Evolutionary conservation across 352 stramenopile species (phyloP), one percentile per base, ranked within the genome.

Genomic region (Pythium phragmiticola): DNA sequence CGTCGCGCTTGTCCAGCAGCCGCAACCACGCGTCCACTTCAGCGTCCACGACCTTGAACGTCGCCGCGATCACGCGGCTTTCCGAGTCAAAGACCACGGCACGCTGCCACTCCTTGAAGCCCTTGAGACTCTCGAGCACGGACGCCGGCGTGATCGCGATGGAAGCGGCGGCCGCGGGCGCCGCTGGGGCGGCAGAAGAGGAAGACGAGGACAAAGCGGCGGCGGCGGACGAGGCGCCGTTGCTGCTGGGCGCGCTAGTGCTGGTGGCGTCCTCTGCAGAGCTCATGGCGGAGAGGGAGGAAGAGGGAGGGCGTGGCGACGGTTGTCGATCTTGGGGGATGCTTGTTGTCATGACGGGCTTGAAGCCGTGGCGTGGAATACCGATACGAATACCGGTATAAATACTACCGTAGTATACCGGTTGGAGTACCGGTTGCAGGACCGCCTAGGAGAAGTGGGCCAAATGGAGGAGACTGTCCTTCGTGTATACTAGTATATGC

Each of bases 1-100:
- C 72, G 28, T 94, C 84, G 11, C 84, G 84, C 76, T 89, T 90
- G 70, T 86, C 74, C 36, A 88, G 90, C n/a, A 94, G 77, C 57
- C 52, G 49, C 23, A 63, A 51, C 65, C 65, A 71, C 45, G 65
- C 65, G 46, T 71, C 58, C 17, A 71, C 45, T 33, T 94, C 84
- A 28, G 78, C 80, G 4, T 91, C 83, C 21, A 80, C 74, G 13
- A 77, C 77, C 59, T 89, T 88, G 42, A 80, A 65, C 23, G 83
- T 92, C 23, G 70, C 63, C 3, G 76, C 63, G 26, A 94, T 48
- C 9, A 92, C 39, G 21, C 66, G 74, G 14, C 77, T 80, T n/a
- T 82, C 68, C 41, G 70, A 61, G 60, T 90, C 82, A 56, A 92
- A 90, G 4, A 75, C 72, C 21, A 94, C 57, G 43, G 78, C 68